These are phyloP conservation scores for Globisporangium abappressorium DNA, from an alignment of 352 stramenopile species.

Conservation along the genomic window DNA sequence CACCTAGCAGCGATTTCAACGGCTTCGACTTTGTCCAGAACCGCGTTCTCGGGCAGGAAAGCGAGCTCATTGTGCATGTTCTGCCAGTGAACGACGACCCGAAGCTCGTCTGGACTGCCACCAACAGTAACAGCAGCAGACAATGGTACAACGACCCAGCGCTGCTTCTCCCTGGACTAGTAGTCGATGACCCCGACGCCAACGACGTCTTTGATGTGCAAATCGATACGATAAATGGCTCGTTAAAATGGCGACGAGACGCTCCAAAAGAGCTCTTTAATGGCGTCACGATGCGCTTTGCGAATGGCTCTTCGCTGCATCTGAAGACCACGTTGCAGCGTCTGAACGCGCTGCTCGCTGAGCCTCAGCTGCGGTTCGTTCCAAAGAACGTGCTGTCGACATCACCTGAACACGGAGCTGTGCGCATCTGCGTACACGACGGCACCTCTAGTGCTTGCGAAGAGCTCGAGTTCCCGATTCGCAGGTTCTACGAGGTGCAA, in stretches of 20 bases:
- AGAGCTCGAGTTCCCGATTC: conserved; percentile 22
- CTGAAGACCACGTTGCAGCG: conserved; percentile 24
- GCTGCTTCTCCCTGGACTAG: conserved; percentile 32
- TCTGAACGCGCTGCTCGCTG: conserved; percentile 29
- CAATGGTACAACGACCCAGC: conserved; percentile 27
- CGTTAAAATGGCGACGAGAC: conserved; percentile 19
- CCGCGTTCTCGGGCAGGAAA: background rate
- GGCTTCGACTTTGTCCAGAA: conserved; percentile 14
- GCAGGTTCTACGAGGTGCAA: conserved; percentile 12
- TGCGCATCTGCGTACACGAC: conserved; percentile 29
- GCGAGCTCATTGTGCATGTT: conserved; percentile 15
- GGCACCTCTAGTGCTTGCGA: conserved; percentile 20
- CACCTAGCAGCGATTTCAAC: conserved; percentile 14
- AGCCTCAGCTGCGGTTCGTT: conserved; percentile 26
- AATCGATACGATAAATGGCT: conserved; percentile 26
- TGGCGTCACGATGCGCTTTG: conserved; percentile 20
- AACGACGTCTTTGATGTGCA: conserved; percentile 34
- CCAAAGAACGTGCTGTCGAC: background rate
- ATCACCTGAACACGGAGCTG: background rate
- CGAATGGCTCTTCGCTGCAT: conserved; percentile 10
- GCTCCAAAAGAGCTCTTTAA: conserved; percentile 24
- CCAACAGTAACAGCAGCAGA: background rate
- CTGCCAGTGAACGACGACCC: conserved; percentile 25
- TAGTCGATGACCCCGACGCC: conserved; percentile 30
- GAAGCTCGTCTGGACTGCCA: background rate